Conservation (phyloP, 106 monocot genomes). For the Cymbidium sinense region DNA sequence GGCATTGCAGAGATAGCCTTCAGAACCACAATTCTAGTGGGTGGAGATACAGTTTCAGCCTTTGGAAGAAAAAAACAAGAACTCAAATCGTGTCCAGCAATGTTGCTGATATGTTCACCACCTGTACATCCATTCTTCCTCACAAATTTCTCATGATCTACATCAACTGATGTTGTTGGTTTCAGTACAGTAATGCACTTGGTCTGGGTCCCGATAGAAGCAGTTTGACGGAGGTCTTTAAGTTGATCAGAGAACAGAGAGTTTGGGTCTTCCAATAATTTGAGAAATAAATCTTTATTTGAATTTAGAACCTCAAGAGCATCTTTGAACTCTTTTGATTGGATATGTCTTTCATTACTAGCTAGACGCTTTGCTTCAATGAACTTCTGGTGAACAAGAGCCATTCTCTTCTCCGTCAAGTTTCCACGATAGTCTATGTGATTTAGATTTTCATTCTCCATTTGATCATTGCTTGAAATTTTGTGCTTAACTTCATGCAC, state of each 20-base stretch:
- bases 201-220: conserved; percentile 14
- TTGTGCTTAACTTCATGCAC: conserved; percentile 35
- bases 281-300: conserved; percentile 86
- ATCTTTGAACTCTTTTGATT: conserved; percentile 84
- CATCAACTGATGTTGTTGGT: conserved; percentile 26
- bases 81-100: conserved; percentile 5
- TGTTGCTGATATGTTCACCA: not conserved
- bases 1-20: conserved; percentile 58
- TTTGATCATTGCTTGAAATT: conserved; percentile 14
- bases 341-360: conserved; percentile 57
- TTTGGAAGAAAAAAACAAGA: conserved; percentile 22
- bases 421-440: conserved; percentile 17
- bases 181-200: conserved; percentile 57
- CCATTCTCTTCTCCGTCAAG: conserved; percentile 59
- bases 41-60: conserved; percentile 43
- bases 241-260: conserved; percentile 51
- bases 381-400: conserved; percentile 80
- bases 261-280: conserved; percentile 86
- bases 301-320: conserved; percentile 92
- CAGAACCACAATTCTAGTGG: conserved; percentile 89
- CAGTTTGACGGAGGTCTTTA: conserved; percentile 20
- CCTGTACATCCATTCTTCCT: conserved; percentile 9
- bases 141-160: not conserved
- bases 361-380: conserved; percentile 76
- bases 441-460: conserved; percentile 14